Base-by-base conservation (phyloP, 441 rosid species). In the Pelargonium cotyledonis region DNA sequence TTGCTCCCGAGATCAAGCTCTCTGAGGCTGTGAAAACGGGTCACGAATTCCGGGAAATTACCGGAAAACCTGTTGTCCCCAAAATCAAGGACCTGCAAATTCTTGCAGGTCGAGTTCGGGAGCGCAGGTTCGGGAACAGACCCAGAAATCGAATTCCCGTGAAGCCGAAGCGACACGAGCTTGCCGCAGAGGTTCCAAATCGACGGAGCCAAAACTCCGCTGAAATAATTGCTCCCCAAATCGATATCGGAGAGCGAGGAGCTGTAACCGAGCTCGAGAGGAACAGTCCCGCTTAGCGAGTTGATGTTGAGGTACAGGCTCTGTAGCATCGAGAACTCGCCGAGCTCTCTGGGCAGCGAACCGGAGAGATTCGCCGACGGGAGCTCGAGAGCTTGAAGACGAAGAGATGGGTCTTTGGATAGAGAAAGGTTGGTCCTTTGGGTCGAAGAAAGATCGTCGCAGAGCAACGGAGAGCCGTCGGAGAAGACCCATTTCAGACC, bases 331-430 rank as follows among this genome's bases (percentile, higher is more conserved):
- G 96, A 86, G 79, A 94, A 85, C 83, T 83, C 91, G 68, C 89
- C 94, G 73, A 94, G 77, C 89, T 94, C 99, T 67, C 94, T 80
- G 69, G 99, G 96, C 12, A 94, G 87, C 6, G 90, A 81, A 35
- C 99, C 99, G 44, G 95, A 74, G 80, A 94, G 95, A 75, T 91
- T 91, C 72, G 99, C 99, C 55, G 99, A 91, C n/a, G 99, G 99
- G 8, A 94, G 95, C 81, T 84, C 94, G 10, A 94, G 89, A 47
- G 97, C 85, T 74, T 82, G 77, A 72, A 94, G 82, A 83, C 80
- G 96, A 70, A 94, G 80, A 57, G 92, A 85, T 4, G 96, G 89
- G 83, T 89, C 91, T 70, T 79, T 86, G 71, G 67, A 83, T 63
- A 91, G 87, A 70, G 99, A 76, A 41, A 73, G 67, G 75, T 85